Evolutionary conservation across 108 stramenopile species (phyloP).

Genomic region (Pelagomonas calceolata): DNA sequence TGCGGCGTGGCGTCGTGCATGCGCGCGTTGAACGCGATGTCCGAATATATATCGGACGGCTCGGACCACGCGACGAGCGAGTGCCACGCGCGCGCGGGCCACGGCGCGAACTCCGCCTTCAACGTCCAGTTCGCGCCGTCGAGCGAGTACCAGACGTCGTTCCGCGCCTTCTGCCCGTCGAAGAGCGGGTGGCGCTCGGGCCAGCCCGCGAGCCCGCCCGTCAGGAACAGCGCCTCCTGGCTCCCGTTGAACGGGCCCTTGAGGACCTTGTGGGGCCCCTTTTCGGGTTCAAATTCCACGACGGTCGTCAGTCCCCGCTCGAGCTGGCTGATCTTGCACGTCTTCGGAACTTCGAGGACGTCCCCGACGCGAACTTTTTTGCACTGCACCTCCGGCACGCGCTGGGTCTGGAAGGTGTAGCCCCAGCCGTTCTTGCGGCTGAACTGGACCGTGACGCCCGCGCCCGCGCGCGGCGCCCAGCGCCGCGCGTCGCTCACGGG

Average conservation of each 20-base stretch:
- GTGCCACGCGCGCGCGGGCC: constrained; percentile 45
- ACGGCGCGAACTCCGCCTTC: constrained; percentile 28
- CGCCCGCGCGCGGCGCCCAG: not conserved
- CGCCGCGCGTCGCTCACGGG: not conserved
- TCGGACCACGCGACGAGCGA: constrained; percentile 32
- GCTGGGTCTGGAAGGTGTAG: too few relatives aligned
- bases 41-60: constrained; percentile 10
- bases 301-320: too few relatives aligned
- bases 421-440: too few relatives aligned
- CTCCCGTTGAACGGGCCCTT: constrained; percentile 2
- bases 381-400: too few relatives aligned
- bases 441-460: not conserved
- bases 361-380: too few relatives aligned
- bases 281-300: too few relatives aligned
- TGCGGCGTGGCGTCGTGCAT: not conserved
- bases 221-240: not conserved
- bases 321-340: too few relatives aligned
- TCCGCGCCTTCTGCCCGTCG: constrained; percentile 41
- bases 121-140: constrained; percentile 45
- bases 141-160: constrained; percentile 46
- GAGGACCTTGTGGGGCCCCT: too few relatives aligned
- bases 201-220: constrained; percentile 44
- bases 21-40: constrained; percentile 12
- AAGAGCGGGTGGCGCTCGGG: constrained; percentile 26
- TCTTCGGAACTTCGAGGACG: too few relatives aligned